Percentiles rank a stretch among this genome's conserved stretches.
These are phyloP conservation scores for Aspergillus sp. DNA, from an alignment of 2,329 filamentous ascomycete genomes.

Conservation along the genomic window DNA sequence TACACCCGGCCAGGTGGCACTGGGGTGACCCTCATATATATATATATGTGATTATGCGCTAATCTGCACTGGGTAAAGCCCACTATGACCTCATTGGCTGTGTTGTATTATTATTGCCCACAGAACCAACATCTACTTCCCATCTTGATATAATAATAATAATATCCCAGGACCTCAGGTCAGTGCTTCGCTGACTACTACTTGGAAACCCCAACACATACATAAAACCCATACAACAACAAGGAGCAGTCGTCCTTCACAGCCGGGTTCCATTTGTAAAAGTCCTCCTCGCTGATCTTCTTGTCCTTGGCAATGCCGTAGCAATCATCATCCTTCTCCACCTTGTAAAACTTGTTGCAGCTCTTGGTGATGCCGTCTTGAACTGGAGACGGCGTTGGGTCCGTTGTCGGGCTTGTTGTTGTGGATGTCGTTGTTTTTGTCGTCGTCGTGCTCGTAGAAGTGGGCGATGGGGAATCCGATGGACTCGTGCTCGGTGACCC, in stretches of 20 bases:
- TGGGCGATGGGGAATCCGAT: background rate
- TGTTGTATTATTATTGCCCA: too few species aligned
- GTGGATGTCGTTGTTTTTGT: background rate
- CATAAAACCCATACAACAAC: background rate
- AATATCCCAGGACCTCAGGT: too few species aligned
- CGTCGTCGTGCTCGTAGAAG: background rate
- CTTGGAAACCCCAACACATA: background rate
- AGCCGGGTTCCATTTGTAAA: background rate
- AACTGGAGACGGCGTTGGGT: background rate
- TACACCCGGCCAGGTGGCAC: too few species aligned
- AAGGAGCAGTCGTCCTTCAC: background rate
- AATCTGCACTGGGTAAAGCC: too few species aligned
- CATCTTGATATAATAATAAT: too few species aligned
- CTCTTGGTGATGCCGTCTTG: slow-evolving; percentile 8
- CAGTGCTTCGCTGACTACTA: too few species aligned
- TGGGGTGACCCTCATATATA: too few species aligned
- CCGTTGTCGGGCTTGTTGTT: background rate
- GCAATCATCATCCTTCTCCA: slow-evolving; percentile 23
- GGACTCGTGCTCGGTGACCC: too few species aligned
- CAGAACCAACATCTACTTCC: too few species aligned
- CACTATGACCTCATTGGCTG: too few species aligned
- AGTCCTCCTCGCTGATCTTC: slow-evolving; percentile 17
- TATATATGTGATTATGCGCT: too few species aligned
- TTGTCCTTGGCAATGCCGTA: slow-evolving; percentile 20
- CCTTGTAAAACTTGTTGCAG: slow-evolving; percentile 7